phyloP scores from a whole-genome alignment of 1,139 yeast species.

The Scheffersomyces lignicola region DNA sequence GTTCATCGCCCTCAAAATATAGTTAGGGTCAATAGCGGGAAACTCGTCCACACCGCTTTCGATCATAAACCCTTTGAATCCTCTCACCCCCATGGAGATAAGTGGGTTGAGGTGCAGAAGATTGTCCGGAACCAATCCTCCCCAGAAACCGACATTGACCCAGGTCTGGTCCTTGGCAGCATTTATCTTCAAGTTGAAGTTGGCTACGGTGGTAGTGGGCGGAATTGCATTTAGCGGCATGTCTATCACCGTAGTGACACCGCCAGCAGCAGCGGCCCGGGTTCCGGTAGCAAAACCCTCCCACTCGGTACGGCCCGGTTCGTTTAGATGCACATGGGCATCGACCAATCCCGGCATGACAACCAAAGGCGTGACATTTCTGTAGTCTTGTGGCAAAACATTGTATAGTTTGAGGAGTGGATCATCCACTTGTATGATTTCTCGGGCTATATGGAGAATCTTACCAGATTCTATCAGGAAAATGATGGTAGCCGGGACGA shows the following conservation, averaged over 20 bases:
- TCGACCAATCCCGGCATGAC: conserved; percentile 92
- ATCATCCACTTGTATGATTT: conserved; percentile 36
- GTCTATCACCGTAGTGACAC: conserved; percentile 92
- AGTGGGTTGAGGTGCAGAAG: conserved; percentile 68
- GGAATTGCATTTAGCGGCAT: conserved; percentile 97
- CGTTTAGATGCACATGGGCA: conserved; percentile 89
- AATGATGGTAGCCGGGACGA: conserved; percentile 67
- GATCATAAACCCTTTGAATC: conserved; percentile 87
- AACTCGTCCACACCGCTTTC: conserved; percentile 94
- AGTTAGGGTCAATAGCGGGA: conserved; percentile 69
- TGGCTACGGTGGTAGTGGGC: conserved; percentile 83
- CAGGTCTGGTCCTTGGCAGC: conserved; percentile 84
- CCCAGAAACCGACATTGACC: conserved; percentile 97
- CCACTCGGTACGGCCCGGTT: conserved; percentile 95
- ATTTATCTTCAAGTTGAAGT: conserved; percentile 67
- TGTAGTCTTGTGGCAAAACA: conserved; percentile 39
- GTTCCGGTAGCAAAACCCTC: conserved; percentile 95
- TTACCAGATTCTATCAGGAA: conserved; percentile 66
- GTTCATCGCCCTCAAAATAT: conserved; percentile 66
- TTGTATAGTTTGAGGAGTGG: conserved; percentile 40
- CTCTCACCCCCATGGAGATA: conserved; percentile 82
- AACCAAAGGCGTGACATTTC: conserved; percentile 62
- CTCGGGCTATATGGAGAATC: conserved; percentile 47
- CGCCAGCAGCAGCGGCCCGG: conserved; percentile 89
- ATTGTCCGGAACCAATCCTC: conserved; percentile 85